Evolutionary conservation across 495 filamentous ascomycete genomes (phyloP), one percentile per base, ranked within the genome.

Genomic region (Thermochaetoides thermophila): DNA sequence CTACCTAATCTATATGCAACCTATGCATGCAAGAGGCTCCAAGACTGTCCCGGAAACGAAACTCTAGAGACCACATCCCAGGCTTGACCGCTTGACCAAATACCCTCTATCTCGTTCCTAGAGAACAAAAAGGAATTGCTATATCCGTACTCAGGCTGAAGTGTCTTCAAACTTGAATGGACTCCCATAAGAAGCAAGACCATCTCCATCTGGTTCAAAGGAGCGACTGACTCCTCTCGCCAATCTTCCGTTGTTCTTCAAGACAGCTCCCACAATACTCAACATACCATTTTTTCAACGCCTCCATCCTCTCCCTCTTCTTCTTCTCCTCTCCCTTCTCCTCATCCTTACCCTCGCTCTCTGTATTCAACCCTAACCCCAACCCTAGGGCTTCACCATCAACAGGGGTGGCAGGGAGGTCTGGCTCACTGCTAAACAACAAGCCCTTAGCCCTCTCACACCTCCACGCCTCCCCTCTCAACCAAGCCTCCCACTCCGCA

Each of bases 401-500:
- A 16, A 35, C 29, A 31, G n/a, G n/a, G n/a, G n/a, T n/a, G n/a
- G 50, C 45, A 6, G n/a, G 15, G 31, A 28, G 13, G 46, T 49
- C 39, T 1, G 31, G 17, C 11, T 13, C 18, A 6, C 18, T 44
- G 9, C 46, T 32, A 10, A 59, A 32, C 39, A 81, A 49, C 36
- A 78, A 52, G 7, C 48, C 53, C 37, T 64, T 61, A 3, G 83
- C 67, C 45, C 72, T 64, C 28, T 66, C 67, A 56, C 84, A 93
- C 35, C 74, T 70, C 15, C 54, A 45, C 33, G 63, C 66, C 57
- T 95, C 86, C 25, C 76, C 73, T 4, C 61, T 49, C 11, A 96
- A 65, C 84, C 85, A 96, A 25, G 78, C 77, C 58, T 91, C 85
- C 77, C 82, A 97, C 59, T 95, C 86, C 2, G 72, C 76, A 35